These are phyloP conservation scores for Entomortierella lignicola DNA, from an alignment of 192 early-diverging fungal species.

Conservation along the genomic window DNA sequence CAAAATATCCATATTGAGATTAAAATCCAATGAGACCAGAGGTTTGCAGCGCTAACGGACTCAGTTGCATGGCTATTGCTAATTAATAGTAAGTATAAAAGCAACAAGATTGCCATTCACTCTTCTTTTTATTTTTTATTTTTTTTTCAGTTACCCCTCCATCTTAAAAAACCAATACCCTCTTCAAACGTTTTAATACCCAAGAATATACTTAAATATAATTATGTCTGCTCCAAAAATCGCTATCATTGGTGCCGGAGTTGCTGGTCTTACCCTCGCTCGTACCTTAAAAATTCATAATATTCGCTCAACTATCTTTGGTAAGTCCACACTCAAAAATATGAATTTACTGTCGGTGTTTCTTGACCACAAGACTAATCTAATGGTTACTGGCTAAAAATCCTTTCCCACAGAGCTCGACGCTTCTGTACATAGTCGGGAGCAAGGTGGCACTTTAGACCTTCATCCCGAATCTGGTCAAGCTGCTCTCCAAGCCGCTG, in stretches of 20 bases:
- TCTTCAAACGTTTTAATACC: not conserved
- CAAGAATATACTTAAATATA: slow-evolving; percentile 6
- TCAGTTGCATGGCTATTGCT: no score
- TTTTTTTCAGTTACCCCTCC: no score
- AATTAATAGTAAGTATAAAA: no score
- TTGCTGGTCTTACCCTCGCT: slow-evolving; percentile 62
- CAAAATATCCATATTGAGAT: no score
- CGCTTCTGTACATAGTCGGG: slow-evolving; percentile 28
- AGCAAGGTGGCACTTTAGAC: slow-evolving; percentile 52
- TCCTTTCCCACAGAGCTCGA: slow-evolving; percentile 53
- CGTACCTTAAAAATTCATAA: slow-evolving; percentile 56
- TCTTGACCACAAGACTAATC: no score
- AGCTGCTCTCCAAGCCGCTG: slow-evolving; percentile 37
- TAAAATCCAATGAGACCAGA: no score
- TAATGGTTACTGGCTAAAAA: not conserved
- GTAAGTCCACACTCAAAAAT: slow-evolving; percentile 24
- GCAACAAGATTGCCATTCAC: no score
- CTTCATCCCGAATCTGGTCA: slow-evolving; percentile 37
- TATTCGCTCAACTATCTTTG: slow-evolving; percentile 54
- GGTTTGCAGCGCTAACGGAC: no score
- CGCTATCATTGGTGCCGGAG: slow-evolving; percentile 63
- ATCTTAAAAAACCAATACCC: no score
- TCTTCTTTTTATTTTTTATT: no score
- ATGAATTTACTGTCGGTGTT: no score
- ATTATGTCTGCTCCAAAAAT: slow-evolving; percentile 31